Evolutionary conservation across 257 asterid species (phyloP).

Genomic region (Jasminum sambac): DNA sequence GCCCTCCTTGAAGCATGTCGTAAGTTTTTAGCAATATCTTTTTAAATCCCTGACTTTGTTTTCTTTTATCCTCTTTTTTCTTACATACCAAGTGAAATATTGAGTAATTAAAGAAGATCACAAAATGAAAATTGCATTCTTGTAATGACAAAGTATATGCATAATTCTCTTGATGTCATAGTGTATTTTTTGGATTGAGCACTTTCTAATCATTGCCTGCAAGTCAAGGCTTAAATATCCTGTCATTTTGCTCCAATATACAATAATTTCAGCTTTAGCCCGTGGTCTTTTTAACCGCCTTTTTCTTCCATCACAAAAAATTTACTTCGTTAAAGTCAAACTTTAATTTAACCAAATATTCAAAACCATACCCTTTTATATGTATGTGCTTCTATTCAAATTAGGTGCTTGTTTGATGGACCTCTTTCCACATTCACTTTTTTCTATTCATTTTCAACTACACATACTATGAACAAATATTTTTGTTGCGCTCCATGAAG

Average conservation of each 20-base stretch:
- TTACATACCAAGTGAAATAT: conserved; percentile 21
- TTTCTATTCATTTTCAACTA: too few relatives aligned
- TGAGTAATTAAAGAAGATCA: conserved; percentile 14
- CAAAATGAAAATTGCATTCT: neutral
- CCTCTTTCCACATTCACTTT: too few relatives aligned
- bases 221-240: neutral
- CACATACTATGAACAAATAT: too few relatives aligned
- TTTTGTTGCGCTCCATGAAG: too few relatives aligned
- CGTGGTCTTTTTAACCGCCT: too few relatives aligned
- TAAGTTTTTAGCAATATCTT: conserved; percentile 41
- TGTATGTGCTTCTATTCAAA: too few relatives aligned
- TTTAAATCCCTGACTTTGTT: conserved; percentile 3
- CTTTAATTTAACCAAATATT: too few relatives aligned
- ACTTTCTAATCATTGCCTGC: conserved; percentile 5
- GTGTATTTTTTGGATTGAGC: conserved; percentile 1
- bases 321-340: too few relatives aligned
- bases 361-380: too few relatives aligned
- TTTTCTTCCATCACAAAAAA: too few relatives aligned
- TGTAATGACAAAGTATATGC: conserved; percentile 13
- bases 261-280: neutral
- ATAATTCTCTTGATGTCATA: conserved; percentile 19
- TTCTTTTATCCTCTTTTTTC: conserved; percentile 6
- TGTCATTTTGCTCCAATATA: neutral
- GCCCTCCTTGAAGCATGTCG: conserved; percentile 93
- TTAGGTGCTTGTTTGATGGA: too few relatives aligned